These are phyloP conservation scores for Ogataea ramenticola DNA, from an alignment of 805 yeast species.

Conservation along the genomic window DNA sequence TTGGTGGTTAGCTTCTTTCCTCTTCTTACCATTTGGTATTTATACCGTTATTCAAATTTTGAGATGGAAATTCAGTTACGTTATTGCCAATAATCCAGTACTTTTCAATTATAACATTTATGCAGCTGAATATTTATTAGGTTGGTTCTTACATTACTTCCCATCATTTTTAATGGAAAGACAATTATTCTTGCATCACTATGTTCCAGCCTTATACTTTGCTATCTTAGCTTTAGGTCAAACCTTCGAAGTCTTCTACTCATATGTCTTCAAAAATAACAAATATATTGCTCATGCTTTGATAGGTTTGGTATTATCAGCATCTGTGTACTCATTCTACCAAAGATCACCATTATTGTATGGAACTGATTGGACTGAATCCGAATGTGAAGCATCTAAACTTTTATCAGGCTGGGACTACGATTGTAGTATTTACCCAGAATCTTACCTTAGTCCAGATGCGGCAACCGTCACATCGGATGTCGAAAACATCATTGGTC, in stretches of 20 bases:
- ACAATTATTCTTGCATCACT: constrained; percentile 90
- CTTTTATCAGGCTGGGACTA: constrained; percentile 77
- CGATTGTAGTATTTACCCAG: constrained; percentile 57
- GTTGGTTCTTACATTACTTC: constrained; percentile 64
- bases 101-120: constrained; percentile 62
- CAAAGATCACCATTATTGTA: constrained; percentile 68
- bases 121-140: constrained; percentile 52
- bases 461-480: not conserved
- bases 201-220: constrained; percentile 87
- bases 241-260: constrained; percentile 22
- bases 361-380: constrained; percentile 74
- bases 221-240: constrained; percentile 29
- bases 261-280: constrained; percentile 26
- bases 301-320: constrained; percentile 40
- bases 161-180: constrained; percentile 88
- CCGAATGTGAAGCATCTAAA: constrained; percentile 55
- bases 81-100: constrained; percentile 40
- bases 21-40: constrained; percentile 42
- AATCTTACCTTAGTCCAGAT: not conserved
- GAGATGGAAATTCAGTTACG: constrained; percentile 56
- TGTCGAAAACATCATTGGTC: not conserved
- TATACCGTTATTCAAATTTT: constrained; percentile 40
- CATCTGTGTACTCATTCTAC: constrained; percentile 47
- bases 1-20: constrained; percentile 66
- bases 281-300: constrained; percentile 37